Conservation (phyloP, 2,329 filamentous ascomycete species). For the Westerdykella ornata region DNA sequence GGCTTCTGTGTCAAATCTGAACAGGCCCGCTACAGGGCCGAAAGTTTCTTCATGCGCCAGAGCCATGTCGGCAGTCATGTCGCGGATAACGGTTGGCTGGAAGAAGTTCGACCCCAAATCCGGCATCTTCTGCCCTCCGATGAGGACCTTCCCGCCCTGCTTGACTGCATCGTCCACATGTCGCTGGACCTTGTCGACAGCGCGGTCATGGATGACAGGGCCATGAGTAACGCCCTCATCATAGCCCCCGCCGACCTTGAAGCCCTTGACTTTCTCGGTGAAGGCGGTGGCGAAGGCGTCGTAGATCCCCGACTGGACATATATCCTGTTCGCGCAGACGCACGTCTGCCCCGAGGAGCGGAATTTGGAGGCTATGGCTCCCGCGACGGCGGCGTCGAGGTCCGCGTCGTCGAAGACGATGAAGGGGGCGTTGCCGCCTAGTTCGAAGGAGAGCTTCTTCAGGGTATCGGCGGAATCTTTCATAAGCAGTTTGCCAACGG, state of each 20-base stretch:
- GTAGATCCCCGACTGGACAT: slow-evolving; percentile 71
- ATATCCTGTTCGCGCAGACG: slow-evolving; percentile 71
- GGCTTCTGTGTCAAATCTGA: slow-evolving; percentile 80
- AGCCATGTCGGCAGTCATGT: slow-evolving; percentile 79
- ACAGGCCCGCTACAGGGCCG: slow-evolving; percentile 84
- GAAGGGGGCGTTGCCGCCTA: slow-evolving; percentile 91
- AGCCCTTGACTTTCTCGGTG: slow-evolving; percentile 62
- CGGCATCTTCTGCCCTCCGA: slow-evolving; percentile 59
- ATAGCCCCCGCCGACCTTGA: slow-evolving; percentile 72
- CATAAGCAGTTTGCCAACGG: slow-evolving; percentile 72
- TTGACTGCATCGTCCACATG: slow-evolving; percentile 33
- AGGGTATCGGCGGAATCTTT: slow-evolving; percentile 75
- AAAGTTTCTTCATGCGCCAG: slow-evolving; percentile 89
- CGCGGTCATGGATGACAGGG: slow-evolving; percentile 77
- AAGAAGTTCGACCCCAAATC: slow-evolving; percentile 81
- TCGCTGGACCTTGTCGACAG: slow-evolving; percentile 40
- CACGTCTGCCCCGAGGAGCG: slow-evolving; percentile 93
- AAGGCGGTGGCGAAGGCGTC: slow-evolving; percentile 65
- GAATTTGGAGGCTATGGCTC: slow-evolving; percentile 84
- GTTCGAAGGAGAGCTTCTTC: slow-evolving; percentile 84
- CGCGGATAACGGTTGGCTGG: slow-evolving; percentile 79
- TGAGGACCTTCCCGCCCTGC: slow-evolving; percentile 28
- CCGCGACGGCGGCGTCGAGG: slow-evolving; percentile 73
- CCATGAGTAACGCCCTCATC: slow-evolving; percentile 66
- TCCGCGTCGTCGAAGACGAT: slow-evolving; percentile 97